Percentiles rank a stretch among this genome's conserved stretches.
Conservation (phyloP, 306 rosid genomes). For the Lupinus albus region DNA sequence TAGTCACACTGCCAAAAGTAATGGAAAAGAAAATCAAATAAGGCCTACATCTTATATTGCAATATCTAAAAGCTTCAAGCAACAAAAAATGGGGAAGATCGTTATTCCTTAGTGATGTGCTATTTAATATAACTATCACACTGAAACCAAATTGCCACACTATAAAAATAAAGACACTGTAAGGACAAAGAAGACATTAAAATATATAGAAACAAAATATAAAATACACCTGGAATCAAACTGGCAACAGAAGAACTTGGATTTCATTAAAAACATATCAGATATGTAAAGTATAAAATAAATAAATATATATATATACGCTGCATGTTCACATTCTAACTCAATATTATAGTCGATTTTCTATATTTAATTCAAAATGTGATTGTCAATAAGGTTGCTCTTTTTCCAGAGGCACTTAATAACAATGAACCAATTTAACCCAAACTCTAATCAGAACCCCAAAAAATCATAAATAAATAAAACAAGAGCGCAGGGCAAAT, state of each 20-base stretch:
- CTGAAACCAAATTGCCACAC: not conserved
- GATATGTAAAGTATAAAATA: not conserved
- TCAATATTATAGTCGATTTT: not conserved
- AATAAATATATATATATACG: too few species aligned
- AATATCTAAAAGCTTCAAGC: slow-evolving; percentile 20
- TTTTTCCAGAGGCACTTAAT: not conserved
- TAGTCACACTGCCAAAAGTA: slow-evolving; percentile 50
- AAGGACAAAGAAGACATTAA: not conserved
- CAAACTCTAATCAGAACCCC: not conserved
- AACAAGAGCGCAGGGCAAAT: slow-evolving; percentile 8
- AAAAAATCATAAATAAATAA: not conserved
- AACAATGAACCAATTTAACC: slow-evolving; percentile 2
- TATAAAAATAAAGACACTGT: not conserved
- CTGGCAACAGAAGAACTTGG: not conserved
- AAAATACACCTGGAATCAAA: not conserved
- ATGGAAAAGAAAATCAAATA: slow-evolving; percentile 27
- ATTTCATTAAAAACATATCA: not conserved
- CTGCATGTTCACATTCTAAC: too few species aligned
- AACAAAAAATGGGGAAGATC: not conserved
- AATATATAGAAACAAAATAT: too few species aligned
- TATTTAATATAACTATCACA: slow-evolving; percentile 4
- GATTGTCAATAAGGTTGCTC: not conserved
- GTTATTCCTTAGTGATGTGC: not conserved
- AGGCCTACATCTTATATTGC: slow-evolving; percentile 11
- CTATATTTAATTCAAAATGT: not conserved